Evolutionary conservation across 106 monocot genomes (phyloP).

Genomic region (Vanilla planifolia): DNA sequence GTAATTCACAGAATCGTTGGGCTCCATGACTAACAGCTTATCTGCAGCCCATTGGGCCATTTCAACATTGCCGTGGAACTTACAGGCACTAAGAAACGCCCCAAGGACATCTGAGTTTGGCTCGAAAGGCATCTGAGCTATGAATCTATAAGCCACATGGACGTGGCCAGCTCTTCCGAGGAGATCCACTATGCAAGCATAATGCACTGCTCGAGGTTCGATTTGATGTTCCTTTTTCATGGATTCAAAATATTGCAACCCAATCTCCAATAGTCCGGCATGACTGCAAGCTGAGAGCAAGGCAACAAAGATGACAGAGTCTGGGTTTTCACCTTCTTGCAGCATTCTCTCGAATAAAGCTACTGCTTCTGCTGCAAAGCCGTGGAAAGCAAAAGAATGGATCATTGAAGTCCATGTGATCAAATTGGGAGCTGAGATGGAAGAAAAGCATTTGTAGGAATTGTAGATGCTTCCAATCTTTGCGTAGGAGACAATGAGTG

Average conservation of each 20-base stretch:
- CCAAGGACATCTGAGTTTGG: conserved; percentile 36
- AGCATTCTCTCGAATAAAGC: conserved; percentile 42
- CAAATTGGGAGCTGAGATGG: conserved; percentile 32
- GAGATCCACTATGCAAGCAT: conserved; percentile 58
- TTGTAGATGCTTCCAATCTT: conserved; percentile 34
- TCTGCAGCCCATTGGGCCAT: conserved; percentile 43
- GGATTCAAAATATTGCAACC: conserved; percentile 30
- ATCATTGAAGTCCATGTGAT: conserved; percentile 57
- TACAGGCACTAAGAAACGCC: conserved; percentile 56
- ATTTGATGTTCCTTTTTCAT: conserved; percentile 52
- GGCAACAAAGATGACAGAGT: conserved; percentile 35
- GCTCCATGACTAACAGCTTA: conserved; percentile 33
- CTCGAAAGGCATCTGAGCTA: conserved; percentile 25
- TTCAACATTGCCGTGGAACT: conserved; percentile 26
- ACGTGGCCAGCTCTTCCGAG: conserved; percentile 48
- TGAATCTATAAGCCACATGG: conserved; percentile 32
- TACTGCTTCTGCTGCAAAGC: conserved; percentile 30
- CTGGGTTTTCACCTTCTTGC: conserved; percentile 30
- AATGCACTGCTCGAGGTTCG: conserved; percentile 33
- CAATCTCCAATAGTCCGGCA: conserved; percentile 51
- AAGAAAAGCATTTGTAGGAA: conserved; percentile 24
- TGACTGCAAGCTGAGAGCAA: conserved; percentile 63
- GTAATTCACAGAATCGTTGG: conserved; percentile 29
- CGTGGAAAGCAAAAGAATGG: conserved; percentile 57
- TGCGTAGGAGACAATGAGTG: conserved; percentile 49